These are phyloP conservation scores for Penicillium tannophilum DNA, from an alignment of 495 filamentous ascomycete species.

Conservation along the genomic window DNA sequence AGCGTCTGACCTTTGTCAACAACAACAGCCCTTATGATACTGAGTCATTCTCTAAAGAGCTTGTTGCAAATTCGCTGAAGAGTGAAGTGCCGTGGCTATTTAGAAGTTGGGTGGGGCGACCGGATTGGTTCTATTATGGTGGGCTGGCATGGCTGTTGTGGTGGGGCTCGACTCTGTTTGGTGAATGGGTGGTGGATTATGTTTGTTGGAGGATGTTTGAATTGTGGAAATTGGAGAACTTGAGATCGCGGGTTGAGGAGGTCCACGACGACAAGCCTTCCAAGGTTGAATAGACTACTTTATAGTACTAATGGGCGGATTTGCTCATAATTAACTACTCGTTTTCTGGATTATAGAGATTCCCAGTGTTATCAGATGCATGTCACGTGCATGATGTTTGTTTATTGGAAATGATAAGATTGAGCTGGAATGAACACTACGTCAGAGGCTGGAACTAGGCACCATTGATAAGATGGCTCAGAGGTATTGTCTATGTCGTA, in stretches of 20 bases:
- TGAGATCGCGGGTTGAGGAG: neutral
- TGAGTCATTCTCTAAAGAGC: neutral
- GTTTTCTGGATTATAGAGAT: neutral
- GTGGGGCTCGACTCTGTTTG: neutral
- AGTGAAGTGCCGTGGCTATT: neutral
- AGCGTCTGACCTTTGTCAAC: neutral
- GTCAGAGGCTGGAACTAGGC: neutral
- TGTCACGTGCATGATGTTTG: neutral
- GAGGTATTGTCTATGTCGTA: no score
- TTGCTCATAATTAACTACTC: neutral
- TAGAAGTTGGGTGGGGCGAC: neutral
- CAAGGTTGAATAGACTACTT: neutral
- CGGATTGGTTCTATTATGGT: constrained; percentile 1
- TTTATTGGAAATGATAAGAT: neutral
- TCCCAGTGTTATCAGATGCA: neutral
- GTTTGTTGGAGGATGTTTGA: constrained; percentile 2
- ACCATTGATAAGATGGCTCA: no score
- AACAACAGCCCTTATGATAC: constrained; percentile 1
- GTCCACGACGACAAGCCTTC: neutral
- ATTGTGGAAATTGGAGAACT: neutral
- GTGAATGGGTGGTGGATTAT: constrained; percentile 1
- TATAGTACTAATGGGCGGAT: neutral
- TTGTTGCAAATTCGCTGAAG: neutral
- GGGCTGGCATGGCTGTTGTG: neutral
- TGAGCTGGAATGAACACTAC: neutral